These are phyloP conservation scores for Juglanconis sp. DNA, from an alignment of 2,329 filamentous ascomycete genomes.

Conservation along the genomic window DNA sequence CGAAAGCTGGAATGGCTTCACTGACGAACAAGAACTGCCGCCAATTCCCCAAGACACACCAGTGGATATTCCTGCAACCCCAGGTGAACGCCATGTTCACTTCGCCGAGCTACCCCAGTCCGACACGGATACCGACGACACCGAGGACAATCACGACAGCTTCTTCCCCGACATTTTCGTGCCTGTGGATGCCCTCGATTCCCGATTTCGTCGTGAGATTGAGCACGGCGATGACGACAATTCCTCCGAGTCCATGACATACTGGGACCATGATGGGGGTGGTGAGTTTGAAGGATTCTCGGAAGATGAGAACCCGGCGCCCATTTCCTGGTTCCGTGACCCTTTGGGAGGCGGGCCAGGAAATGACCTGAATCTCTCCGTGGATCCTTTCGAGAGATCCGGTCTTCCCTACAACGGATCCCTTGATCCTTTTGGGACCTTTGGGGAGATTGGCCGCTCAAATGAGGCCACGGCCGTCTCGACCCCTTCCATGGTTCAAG, in stretches of 20 bases:
- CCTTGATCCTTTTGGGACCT: not conserved
- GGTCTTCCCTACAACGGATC: not conserved
- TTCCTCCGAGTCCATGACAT: slow-evolving; percentile 56
- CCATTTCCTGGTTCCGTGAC: not conserved
- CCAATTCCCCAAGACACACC: slow-evolving; percentile 4
- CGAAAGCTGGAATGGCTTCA: slow-evolving; percentile 41
- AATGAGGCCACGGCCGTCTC: not conserved
- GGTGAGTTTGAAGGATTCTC: slow-evolving; percentile 35
- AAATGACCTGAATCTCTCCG: not conserved
- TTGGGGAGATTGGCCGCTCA: not conserved
- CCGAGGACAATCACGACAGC: slow-evolving; percentile 58
- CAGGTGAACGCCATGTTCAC: slow-evolving; percentile 65
- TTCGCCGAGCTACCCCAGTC: slow-evolving; percentile 67
- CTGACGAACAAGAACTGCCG: slow-evolving; percentile 28
- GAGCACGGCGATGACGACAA: slow-evolving; percentile 58
- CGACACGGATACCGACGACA: slow-evolving; percentile 61
- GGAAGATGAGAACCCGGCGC: slow-evolving; percentile 16
- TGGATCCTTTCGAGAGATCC: not conserved
- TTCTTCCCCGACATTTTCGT: slow-evolving; percentile 78
- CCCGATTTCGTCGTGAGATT: slow-evolving; percentile 69
- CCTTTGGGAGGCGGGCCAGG: not conserved
- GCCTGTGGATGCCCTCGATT: slow-evolving; percentile 69
- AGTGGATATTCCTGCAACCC: slow-evolving; percentile 9
- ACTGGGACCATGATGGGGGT: slow-evolving; percentile 59
- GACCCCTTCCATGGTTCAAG: not conserved